These are phyloP conservation scores for Hansenula sp. DNA, from an alignment of 1,139 yeast species.

Conservation along the genomic window DNA sequence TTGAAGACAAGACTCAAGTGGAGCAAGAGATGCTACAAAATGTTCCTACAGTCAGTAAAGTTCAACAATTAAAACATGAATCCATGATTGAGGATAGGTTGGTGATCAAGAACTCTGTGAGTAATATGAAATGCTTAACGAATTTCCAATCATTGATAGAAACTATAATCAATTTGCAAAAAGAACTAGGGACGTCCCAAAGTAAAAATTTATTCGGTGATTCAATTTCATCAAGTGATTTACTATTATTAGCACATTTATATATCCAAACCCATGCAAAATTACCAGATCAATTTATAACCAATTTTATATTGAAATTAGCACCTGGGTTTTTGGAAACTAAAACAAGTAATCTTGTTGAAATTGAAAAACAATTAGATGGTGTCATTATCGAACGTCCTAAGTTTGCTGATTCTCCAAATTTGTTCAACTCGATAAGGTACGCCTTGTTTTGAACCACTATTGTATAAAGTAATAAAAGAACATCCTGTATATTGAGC, in stretches of 20 bases:
- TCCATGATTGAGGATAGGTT: conserved; percentile 39
- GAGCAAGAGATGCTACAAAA: conserved; percentile 28
- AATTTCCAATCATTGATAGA: conserved; percentile 34
- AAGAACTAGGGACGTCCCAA: conserved; percentile 14
- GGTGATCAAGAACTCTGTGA: conserved; percentile 44
- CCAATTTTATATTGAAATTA: conserved; percentile 29
- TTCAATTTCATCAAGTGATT: conserved; percentile 28
- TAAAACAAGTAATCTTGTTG: conserved; percentile 4
- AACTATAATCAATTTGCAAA: conserved; percentile 25
- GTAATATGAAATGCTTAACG: conserved; percentile 48
- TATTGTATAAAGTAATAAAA: too few species aligned
- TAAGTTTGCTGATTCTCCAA: conserved; percentile 19
- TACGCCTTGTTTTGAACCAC: not conserved
- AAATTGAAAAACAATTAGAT: conserved; percentile 9
- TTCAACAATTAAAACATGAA: conserved; percentile 47
- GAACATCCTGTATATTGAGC: too few species aligned
- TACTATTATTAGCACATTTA: conserved; percentile 39
- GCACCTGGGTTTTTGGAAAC: conserved; percentile 25
- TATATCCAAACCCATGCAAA: conserved; percentile 30
- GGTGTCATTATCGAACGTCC: conserved; percentile 14
- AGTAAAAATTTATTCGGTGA: conserved; percentile 22
- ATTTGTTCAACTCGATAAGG: conserved; percentile 15
- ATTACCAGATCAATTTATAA: conserved; percentile 44
- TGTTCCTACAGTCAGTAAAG: conserved; percentile 43
- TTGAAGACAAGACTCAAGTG: conserved; percentile 23